Base-by-base conservation (phyloP, 768 basidiomycete genomes). In the Boletus pseudo-olivaceus region DNA sequence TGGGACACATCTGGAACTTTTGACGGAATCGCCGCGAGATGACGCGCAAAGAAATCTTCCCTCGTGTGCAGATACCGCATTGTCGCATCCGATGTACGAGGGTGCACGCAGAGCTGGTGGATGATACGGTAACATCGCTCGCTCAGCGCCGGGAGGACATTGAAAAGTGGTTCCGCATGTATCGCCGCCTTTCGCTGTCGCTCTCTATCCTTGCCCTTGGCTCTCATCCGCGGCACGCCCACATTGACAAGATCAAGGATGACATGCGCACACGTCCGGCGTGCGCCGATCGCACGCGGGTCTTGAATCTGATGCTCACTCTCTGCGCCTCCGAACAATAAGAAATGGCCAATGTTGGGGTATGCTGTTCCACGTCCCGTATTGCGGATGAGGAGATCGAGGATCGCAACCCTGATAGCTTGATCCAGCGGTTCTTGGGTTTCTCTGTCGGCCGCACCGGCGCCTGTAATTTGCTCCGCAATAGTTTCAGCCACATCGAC, bases 21-120 rank as follows among this genome's bases (percentile, higher is more conserved):
- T 27, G 85, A 81, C 2, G 93, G 89, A 29, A 95, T 77, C 11
- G 78, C 82, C 7, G 84, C 80, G n/a, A 96, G 79, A 64, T 97
- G 94, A 2, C 89, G 81, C 4, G 83, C 83, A 63, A 94, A 93
- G 74, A 94, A 98, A 63, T 94, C 86, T 68, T 96, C 90, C 9
- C 87, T 78, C 2, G 90, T 91, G 34, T 90, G 85, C 33, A 97
- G 78, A 65, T 96, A 97, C 0, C 92, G 83, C 72, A 90, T 86
- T 5, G 84, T 85, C 51, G 85, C 83, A 34, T 86, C 84, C 0
- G 90, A 90, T 0, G 94, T 96, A 38, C 82, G 78, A 9, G 87
- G 81, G 63, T 98, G 92, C n/a, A 85, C 79, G 72, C 91, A 96
- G 1, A 98, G 80, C 55, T 96, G 89, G 66, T 90, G 80, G 19